These are phyloP conservation scores for Sorghum bicolor DNA, from an alignment of 176 grass and related monocot genomes.

Conservation along the genomic window Sorghum_bicolor_NCBIv3 NC_012878.2:53825501-53826000, in stretches of 20 bases:
- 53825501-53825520: no score
- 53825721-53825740: background rate
- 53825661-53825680: background rate
- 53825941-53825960: no score
- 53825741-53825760: background rate
- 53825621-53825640: background rate
- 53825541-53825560: no score
- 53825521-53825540: no score
- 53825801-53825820: background rate
- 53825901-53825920: no score
- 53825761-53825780: background rate
- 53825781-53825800: background rate
- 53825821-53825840: background rate
- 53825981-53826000: no score
- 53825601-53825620: background rate
- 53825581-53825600: no score
- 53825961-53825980: no score
- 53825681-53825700: background rate
- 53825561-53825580: no score
- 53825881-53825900: no score
- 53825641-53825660: background rate
- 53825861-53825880: no score
- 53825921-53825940: no score
- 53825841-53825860: background rate
- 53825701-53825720: background rate